Conservation (phyloP, 148 eudicot species). For the Dianthus caryophyllus region DNA sequence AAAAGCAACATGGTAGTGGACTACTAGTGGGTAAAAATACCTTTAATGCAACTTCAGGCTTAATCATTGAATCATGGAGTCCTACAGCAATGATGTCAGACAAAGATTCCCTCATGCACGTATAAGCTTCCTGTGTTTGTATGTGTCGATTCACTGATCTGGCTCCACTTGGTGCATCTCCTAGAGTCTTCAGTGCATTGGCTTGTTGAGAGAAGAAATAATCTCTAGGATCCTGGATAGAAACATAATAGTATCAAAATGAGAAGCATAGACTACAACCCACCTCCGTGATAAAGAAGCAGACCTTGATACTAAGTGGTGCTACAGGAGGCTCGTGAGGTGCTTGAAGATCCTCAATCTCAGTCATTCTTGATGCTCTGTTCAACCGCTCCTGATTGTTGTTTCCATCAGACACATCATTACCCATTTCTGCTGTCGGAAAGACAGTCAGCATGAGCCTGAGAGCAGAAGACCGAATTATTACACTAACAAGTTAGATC, state of each 20-base stretch:
- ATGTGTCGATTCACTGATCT: slow-evolving; percentile 42
- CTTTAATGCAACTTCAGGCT: slow-evolving; percentile 76
- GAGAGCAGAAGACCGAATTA: neutral
- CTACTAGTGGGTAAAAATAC: slow-evolving; percentile 29
- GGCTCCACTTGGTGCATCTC: slow-evolving; percentile 48
- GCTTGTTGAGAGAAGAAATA: slow-evolving; percentile 96
- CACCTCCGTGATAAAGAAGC: slow-evolving; percentile 13
- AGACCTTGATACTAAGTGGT: slow-evolving; percentile 87
- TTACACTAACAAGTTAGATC: neutral
- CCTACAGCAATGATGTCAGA: slow-evolving; percentile 50
- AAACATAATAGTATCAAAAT: slow-evolving; percentile 14
- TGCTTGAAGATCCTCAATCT: slow-evolving; percentile 94
- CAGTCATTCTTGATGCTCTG: slow-evolving; percentile 64
- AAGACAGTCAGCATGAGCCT: neutral
- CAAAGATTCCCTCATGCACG: slow-evolving; percentile 43
- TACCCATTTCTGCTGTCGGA: slow-evolving; percentile 59
- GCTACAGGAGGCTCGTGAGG: slow-evolving; percentile 82
- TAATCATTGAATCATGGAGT: slow-evolving; percentile 52
- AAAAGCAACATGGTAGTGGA: slow-evolving; percentile 10
- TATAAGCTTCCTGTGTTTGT: slow-evolving; percentile 61
- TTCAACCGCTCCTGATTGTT: slow-evolving; percentile 47
- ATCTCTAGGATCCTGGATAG: slow-evolving; percentile 86
- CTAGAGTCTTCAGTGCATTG: slow-evolving; percentile 59
- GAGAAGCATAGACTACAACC: slow-evolving; percentile 8
- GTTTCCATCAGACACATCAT: slow-evolving; percentile 45